Conservation (phyloP, 352 stramenopile genomes). For the Globisporangium recalcitrans region DNA sequence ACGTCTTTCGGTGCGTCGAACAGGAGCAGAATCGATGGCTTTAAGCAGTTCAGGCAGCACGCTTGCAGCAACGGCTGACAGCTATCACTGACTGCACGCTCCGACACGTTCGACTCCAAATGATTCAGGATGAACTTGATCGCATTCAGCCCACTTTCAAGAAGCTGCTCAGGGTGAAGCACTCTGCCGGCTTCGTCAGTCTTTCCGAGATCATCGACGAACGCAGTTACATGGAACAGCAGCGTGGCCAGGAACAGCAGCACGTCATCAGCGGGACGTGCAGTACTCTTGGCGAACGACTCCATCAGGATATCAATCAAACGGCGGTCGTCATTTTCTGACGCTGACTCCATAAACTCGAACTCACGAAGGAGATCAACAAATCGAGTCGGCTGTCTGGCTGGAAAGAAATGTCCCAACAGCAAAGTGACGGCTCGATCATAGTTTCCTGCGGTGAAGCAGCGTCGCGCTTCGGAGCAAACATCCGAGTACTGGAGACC, state of each 20-base stretch:
- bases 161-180: constrained; percentile 26
- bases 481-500: constrained; percentile 53
- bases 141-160: constrained; percentile 30
- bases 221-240: constrained; percentile 34
- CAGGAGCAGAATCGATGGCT: constrained; percentile 47
- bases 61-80: constrained; percentile 28
- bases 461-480: constrained; percentile 41
- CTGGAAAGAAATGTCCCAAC: constrained; percentile 50
- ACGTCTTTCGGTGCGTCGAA: constrained; percentile 52
- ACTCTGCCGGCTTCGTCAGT: constrained; percentile 13
- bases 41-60: constrained; percentile 34
- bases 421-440: constrained; percentile 37
- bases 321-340: constrained; percentile 2
- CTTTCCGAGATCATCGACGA: constrained; percentile 27
- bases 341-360: constrained; percentile 21
- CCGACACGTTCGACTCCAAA: constrained; percentile 19
- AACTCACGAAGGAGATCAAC: constrained; percentile 58
- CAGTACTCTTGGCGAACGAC: constrained; percentile 31
- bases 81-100: constrained; percentile 9
- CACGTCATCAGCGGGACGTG: constrained; percentile 26
- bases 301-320: constrained; percentile 37
- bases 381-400: constrained; percentile 36
- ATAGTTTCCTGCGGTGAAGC: constrained; percentile 29
- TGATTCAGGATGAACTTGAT: constrained; percentile 32
- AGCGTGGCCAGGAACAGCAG: constrained; percentile 35